phyloP scores from a whole-genome alignment of 495 filamentous ascomycete genomes.

The Xylaria intraflava region DNA sequence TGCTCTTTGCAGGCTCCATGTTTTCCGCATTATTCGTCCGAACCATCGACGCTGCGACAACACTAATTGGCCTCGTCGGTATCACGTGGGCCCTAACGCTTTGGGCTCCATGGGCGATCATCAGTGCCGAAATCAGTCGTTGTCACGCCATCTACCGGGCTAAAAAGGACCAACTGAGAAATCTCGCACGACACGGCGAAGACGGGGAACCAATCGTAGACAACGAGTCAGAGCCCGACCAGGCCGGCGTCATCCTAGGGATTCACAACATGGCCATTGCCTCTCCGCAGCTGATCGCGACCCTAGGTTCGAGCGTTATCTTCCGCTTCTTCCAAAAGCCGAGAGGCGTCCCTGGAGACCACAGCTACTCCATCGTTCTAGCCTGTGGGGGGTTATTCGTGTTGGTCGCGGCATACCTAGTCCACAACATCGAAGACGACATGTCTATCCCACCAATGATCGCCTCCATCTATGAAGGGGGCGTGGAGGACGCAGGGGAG shows the following conservation, averaged over 20 bases:
- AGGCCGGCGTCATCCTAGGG: slow-evolving; percentile 82
- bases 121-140: slow-evolving; percentile 76
- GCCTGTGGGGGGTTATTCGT: slow-evolving; percentile 74
- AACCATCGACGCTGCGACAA: slow-evolving; percentile 57
- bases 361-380: slow-evolving; percentile 79
- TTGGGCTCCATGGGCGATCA: slow-evolving; percentile 91
- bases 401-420: slow-evolving; percentile 66
- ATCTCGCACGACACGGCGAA: slow-evolving; percentile 11
- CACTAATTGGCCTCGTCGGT: slow-evolving; percentile 70
- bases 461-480: slow-evolving; percentile 24
- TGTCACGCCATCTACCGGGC: slow-evolving; percentile 63
- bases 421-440: slow-evolving; percentile 42
- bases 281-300: slow-evolving; percentile 81
- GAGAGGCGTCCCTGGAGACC: slow-evolving; percentile 71
- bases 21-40: slow-evolving; percentile 72
- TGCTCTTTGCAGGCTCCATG: slow-evolving; percentile 73
- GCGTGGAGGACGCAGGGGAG: slow-evolving; percentile 40
- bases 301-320: slow-evolving; percentile 69
- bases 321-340: slow-evolving; percentile 79
- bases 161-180: slow-evolving; percentile 33
- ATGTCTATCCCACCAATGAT: slow-evolving; percentile 27
- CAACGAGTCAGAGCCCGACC: slow-evolving; percentile 52
- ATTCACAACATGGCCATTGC: slow-evolving; percentile 90
- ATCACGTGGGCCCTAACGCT: slow-evolving; percentile 84
- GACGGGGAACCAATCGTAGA: slow-evolving; percentile 9